A percentile compares a stretch with the other conserved stretches of the same genome.
phyloP scores from a whole-genome alignment of 1,284 basidiomycete genomes.

The Stygiomarasmius scandens region DNA sequence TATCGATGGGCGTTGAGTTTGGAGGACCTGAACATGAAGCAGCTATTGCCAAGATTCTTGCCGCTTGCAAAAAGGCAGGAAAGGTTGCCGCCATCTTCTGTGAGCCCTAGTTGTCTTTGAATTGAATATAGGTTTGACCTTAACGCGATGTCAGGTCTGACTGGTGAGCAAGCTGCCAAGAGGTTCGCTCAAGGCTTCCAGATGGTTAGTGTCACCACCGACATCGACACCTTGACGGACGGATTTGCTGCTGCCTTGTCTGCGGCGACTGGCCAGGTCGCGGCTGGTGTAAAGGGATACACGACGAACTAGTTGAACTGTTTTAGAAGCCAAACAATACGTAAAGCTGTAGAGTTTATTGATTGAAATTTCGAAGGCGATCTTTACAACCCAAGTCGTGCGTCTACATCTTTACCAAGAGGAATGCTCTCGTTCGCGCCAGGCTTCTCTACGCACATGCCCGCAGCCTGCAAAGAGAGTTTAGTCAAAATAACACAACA shows the following conservation, averaged over 20 bases:
- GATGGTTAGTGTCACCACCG: constrained; percentile 37
- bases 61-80: constrained; percentile 24
- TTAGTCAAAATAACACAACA: constrained; percentile 1
- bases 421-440: constrained; percentile 63
- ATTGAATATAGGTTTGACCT: too few species aligned
- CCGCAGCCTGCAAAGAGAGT: constrained; percentile 46
- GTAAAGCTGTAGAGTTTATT: too few species aligned
- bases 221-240: constrained; percentile 30
- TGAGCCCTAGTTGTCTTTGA: too few species aligned
- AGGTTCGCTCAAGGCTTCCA: constrained; percentile 34
- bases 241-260: constrained; percentile 25
- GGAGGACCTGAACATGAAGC: constrained; percentile 30
- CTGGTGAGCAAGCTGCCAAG: constrained; percentile 30
- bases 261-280: constrained; percentile 16
- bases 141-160: too few species aligned
- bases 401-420: constrained; percentile 38
- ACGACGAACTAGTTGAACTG: constrained; percentile 7
- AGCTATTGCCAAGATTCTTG: constrained; percentile 28
- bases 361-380: too few species aligned
- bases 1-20: constrained; percentile 32
- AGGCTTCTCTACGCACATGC: constrained; percentile 55
- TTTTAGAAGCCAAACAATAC: too few species aligned
- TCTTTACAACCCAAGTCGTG: too few species aligned
- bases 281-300: constrained; percentile 14
- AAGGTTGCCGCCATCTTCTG: constrained; percentile 34